These are phyloP conservation scores for Pueraria montana DNA, from an alignment of 306 rosid genomes.

Conservation along the genomic window DNA sequence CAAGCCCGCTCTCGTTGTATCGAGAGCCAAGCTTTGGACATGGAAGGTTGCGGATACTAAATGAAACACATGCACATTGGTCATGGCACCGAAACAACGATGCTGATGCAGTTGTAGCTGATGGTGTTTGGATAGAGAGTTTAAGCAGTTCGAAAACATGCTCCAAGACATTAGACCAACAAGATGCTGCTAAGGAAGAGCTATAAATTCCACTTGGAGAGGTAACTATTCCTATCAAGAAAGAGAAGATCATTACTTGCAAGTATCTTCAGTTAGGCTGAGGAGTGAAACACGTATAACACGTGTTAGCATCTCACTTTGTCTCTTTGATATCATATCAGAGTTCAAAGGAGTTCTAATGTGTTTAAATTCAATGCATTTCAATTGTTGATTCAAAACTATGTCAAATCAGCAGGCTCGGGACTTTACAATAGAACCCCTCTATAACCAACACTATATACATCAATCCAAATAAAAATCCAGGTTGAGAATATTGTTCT, in stretches of 20 bases:
- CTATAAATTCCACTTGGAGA: constrained; percentile 28
- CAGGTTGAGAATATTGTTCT: no score
- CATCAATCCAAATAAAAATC: no score
- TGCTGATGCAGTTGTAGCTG: constrained; percentile 57
- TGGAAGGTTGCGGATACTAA: constrained; percentile 67
- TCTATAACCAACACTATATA: neutral
- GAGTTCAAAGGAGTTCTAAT: neutral
- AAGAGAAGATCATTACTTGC: neutral
- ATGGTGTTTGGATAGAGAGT: constrained; percentile 62
- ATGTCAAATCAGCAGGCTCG: neutral
- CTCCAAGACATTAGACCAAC: neutral
- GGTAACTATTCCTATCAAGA: neutral
- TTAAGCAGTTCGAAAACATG: constrained; percentile 53
- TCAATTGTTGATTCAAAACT: neutral
- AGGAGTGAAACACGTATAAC: neutral
- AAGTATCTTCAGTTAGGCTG: neutral
- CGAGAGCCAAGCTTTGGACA: constrained; percentile 88
- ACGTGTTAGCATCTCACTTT: neutral
- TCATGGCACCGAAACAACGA: constrained; percentile 92
- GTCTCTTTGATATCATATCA: neutral
- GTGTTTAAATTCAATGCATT: neutral
- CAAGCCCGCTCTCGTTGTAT: constrained; percentile 64
- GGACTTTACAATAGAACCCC: neutral
- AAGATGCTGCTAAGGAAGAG: constrained; percentile 39
- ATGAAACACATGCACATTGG: constrained; percentile 80